Conservation (phyloP, 2,329 filamentous ascomycete genomes). For the Pezicula neosporulosa region DNA sequence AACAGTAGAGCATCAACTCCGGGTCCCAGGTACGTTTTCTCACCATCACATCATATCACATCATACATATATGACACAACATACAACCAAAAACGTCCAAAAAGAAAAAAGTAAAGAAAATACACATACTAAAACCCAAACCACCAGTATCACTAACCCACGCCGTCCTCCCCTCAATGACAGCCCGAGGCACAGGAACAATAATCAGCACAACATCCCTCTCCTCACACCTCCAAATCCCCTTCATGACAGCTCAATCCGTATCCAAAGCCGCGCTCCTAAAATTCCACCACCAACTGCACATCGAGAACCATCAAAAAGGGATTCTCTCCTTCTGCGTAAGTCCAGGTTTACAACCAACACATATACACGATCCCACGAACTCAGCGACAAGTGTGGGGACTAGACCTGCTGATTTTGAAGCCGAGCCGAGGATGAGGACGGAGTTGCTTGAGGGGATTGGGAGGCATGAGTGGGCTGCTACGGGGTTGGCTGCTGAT, state of each 20-base stretch:
- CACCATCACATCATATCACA: too few species aligned
- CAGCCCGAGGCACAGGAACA: conserved; percentile 10
- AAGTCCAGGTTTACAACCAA: conserved; percentile 15
- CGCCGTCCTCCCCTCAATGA: conserved; percentile 18
- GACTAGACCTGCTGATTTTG: conserved; percentile 7
- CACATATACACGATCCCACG: conserved; percentile 12
- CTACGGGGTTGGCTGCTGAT: conserved; percentile 14
- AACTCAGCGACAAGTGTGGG: not conserved
- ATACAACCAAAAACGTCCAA: too few species aligned
- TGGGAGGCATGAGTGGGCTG: conserved; percentile 9
- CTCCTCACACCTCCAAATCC: conserved; percentile 4
- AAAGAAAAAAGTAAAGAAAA: too few species aligned
- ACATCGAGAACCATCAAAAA: conserved; percentile 15
- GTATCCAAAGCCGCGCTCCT: conserved; percentile 12
- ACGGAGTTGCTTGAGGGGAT: not conserved
- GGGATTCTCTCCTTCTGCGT: conserved; percentile 16
- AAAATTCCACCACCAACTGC: conserved; percentile 19
- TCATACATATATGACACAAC: too few species aligned
- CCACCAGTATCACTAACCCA: conserved; percentile 9
- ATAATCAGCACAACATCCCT: conserved; percentile 14
- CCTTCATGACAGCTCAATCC: conserved; percentile 10
- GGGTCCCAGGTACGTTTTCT: too few species aligned
- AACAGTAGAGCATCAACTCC: not conserved
- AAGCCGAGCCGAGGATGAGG: conserved; percentile 8
- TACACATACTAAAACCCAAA: too few species aligned